Conservation (phyloP, 306 rosid species). For the Cicer judaicum region DNA sequence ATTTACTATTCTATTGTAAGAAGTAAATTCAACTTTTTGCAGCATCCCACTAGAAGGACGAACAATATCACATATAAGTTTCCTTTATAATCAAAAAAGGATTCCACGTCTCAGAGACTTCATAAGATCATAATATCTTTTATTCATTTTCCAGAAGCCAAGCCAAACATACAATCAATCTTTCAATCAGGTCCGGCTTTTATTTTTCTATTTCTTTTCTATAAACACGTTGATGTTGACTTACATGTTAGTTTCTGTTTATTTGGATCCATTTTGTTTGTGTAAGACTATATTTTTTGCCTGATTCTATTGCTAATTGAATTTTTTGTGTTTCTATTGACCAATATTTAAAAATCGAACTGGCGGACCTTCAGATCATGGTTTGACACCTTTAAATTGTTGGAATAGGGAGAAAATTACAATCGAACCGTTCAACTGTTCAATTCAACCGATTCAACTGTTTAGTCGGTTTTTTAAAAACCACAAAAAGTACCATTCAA, state of each 20-base stretch:
- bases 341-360: too few species aligned
- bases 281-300: not conserved
- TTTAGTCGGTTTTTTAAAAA: too few species aligned
- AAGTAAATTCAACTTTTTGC: constrained; percentile 35
- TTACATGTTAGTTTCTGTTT: constrained; percentile 2
- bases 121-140: not conserved
- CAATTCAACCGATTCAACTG: too few species aligned
- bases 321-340: too few species aligned
- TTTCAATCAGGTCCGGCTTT: constrained; percentile 8
- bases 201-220: constrained; percentile 6
- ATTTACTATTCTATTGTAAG: constrained; percentile 8
- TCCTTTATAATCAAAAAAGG: not conserved
- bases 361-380: too few species aligned
- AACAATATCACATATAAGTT: not conserved
- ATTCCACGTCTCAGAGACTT: not conserved
- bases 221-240: not conserved
- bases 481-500: too few species aligned
- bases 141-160: constrained; percentile 30
- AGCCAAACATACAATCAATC: constrained; percentile 11
- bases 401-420: too few species aligned
- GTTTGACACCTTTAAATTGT: too few species aligned
- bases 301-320: not conserved
- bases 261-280: too few species aligned
- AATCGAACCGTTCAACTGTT: too few species aligned
- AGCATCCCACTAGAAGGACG: constrained; percentile 1